Conservation (phyloP, 2,329 filamentous ascomycete genomes). For the Cordyceps cicadae region DNA sequence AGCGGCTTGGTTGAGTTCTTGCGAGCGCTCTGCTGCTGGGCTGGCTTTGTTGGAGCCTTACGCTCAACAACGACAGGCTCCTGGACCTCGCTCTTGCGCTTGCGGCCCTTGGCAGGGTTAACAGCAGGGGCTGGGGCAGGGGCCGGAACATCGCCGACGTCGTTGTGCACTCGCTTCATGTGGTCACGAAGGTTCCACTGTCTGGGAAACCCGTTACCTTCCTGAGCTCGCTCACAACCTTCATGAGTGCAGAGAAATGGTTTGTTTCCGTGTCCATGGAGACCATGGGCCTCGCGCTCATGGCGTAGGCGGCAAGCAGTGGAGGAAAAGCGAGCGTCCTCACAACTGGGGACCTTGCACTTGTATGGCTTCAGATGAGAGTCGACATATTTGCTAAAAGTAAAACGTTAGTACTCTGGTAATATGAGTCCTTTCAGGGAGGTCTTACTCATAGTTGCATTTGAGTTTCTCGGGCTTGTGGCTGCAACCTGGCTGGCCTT, state of each 20-base stretch:
- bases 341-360: conserved; percentile 78
- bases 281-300: conserved; percentile 89
- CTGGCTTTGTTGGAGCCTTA: conserved; percentile 40
- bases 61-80: conserved; percentile 35
- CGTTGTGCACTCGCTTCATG: conserved; percentile 88
- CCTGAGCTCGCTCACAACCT: conserved; percentile 74
- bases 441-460: conserved; percentile 93
- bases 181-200: conserved; percentile 96
- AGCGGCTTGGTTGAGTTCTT: conserved; percentile 31
- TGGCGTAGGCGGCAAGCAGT: conserved; percentile 91
- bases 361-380: conserved; percentile 94
- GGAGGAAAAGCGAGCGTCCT: conserved; percentile 84
- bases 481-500: conserved; percentile 62
- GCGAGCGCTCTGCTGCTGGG: conserved; percentile 26
- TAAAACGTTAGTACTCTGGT: conserved; percentile 17
- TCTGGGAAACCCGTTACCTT: conserved; percentile 84
- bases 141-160: conserved; percentile 34
- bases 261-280: conserved; percentile 90
- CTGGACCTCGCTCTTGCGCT: conserved; percentile 47
- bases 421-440: neutral
- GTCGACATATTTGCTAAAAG: conserved; percentile 83
- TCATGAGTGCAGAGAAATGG: conserved; percentile 83
- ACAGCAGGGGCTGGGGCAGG: conserved; percentile 33
- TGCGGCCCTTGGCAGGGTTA: conserved; percentile 38
- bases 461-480: conserved; percentile 94